A percentile compares a stretch with the other conserved stretches of the same genome.
phyloP scores from a whole-genome alignment of 176 grass and related monocot genomes.

The Ampelocalamus luodianensis region DNA sequence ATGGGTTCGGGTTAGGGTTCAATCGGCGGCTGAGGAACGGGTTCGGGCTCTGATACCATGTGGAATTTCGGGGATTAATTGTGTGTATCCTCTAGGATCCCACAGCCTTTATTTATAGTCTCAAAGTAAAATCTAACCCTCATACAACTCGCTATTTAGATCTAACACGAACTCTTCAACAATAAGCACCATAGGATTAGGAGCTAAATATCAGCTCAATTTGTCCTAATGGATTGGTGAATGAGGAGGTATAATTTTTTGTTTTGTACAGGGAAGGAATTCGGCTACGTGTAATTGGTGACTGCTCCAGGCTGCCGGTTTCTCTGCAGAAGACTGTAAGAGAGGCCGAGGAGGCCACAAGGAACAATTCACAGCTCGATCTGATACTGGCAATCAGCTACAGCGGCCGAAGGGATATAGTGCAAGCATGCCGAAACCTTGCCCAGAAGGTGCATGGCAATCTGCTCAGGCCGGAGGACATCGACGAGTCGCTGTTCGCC shows the following conservation, averaged over 20 bases:
- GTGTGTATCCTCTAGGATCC: no score
- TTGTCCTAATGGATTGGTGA: neutral
- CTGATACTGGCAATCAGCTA: constrained; percentile 66
- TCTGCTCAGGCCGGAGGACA: constrained; percentile 59
- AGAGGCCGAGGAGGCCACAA: constrained; percentile 56
- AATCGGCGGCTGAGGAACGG: no score
- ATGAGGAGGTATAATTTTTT: neutral
- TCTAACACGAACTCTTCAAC: no score
- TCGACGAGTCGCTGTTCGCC: constrained; percentile 59
- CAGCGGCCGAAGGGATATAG: constrained; percentile 67
- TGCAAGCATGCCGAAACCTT: constrained; percentile 60
- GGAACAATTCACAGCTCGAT: constrained; percentile 53
- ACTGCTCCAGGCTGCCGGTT: constrained; percentile 53
- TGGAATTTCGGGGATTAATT: no score
- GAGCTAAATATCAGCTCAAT: neutral
- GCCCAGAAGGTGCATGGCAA: constrained; percentile 51
- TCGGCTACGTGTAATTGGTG: constrained; percentile 62
- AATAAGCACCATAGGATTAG: neutral
- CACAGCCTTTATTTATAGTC: no score
- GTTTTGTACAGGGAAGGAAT: constrained; percentile 50
- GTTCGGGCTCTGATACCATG: no score
- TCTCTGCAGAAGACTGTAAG: constrained; percentile 56
- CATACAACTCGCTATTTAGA: no score
- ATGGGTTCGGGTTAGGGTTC: no score
- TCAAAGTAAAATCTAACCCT: no score